Base-by-base conservation (phyloP, 805 yeast genomes). In the Candida taoyuanica region DNA sequence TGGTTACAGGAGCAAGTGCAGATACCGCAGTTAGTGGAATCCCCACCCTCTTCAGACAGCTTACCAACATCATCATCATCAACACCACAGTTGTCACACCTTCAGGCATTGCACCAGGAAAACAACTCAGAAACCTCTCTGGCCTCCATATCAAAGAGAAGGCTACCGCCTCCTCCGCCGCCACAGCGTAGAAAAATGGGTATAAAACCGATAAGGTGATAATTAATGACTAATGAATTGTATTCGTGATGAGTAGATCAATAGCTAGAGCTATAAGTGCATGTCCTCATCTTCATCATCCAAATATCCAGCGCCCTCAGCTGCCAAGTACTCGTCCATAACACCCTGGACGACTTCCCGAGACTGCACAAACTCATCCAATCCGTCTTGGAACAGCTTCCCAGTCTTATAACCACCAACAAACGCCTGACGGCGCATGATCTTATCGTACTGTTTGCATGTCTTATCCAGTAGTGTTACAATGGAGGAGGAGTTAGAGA, bases 381-480 rank as follows among this genome's bases (percentile, higher is more conserved):
- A 54, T n/a, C 61, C 65, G 42, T 61, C 62, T 39, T 59, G 60
- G 36, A 68, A 66, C 47, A 64, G 40, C 30, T 50, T 57, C 2
- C 70, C 68, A 31, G 67, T 68, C 48, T 62, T 73, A 64, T 86
- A 93, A 38, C 81, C 81, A 44, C 84, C 88, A 37, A 91, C 63
- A 55, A 89, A 93, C 0, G 98, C 98, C 32, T 78, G 78, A 42
- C 94, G 72, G 32, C 76, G 75, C 52, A 84, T 84, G 38, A 93
- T 71, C 33, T 78, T 73, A 50, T 91, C 96, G 59, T 81, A 93
- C 50, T 88, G 91, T 34, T 68, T 71, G 23, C 88, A 68, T 0
- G 84, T 78, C 45, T 80, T 77, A 23, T 73, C 70, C 42, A 93
- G 70, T 14, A 87, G 64, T 12, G 78, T 71, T 3, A 79, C 71